Conservation (phyloP, 2,329 filamentous ascomycete genomes). For the Fusarium mexicanum region DNA sequence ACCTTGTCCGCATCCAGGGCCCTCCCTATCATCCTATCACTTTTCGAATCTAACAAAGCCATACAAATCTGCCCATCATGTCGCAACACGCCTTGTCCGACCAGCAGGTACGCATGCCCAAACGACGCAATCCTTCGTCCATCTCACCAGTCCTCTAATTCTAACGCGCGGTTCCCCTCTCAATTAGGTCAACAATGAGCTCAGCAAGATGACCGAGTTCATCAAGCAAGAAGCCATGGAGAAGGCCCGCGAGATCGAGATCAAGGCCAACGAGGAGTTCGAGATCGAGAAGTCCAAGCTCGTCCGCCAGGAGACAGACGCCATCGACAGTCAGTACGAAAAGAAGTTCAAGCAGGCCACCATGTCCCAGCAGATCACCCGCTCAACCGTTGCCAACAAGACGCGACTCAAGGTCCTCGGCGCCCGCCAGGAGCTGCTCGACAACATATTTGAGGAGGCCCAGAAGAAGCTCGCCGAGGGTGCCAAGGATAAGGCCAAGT, state of each 20-base stretch:
- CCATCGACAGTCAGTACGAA: constrained; percentile 93
- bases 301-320: constrained; percentile 90
- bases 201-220: constrained; percentile 99
- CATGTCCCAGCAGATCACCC: constrained; percentile 99
- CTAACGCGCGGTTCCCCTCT: constrained; percentile 19
- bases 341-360: constrained; percentile 99
- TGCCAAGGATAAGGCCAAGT: constrained; percentile 76
- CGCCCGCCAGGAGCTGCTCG: constrained; percentile 89
- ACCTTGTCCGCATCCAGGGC: constrained; percentile 3
- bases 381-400: constrained; percentile 96
- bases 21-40: not conserved
- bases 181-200: constrained; percentile 88
- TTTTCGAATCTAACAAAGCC: constrained; percentile 17
- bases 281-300: constrained; percentile 99
- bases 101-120: constrained; percentile 77
- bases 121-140: constrained; percentile 29
- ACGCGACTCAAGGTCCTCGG: constrained; percentile 88
- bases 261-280: constrained; percentile 99
- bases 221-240: constrained; percentile 98
- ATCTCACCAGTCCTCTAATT: constrained; percentile 12
- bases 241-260: constrained; percentile 95
- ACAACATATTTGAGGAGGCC: constrained; percentile 86
- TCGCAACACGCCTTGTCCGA: constrained; percentile 97
- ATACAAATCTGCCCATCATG: constrained; percentile 67
- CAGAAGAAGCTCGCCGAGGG: constrained; percentile 73